Evolutionary conservation across 129 eudicot genomes (phyloP).

Genomic region (Apium graveolens): DNA sequence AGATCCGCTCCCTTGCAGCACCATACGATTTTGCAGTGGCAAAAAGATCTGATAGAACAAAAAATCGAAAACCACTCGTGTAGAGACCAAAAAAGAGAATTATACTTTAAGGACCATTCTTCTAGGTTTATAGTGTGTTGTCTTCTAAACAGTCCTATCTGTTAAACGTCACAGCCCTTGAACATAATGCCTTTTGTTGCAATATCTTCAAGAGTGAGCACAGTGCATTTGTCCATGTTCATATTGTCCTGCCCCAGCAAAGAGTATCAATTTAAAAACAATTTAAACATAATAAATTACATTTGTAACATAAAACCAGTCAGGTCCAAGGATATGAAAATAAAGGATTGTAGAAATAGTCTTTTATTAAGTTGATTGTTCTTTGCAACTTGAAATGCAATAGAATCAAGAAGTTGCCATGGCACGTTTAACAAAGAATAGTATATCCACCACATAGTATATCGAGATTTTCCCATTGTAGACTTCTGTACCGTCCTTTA

Average conservation of each 20-base stretch:
- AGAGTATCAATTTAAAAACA: neutral
- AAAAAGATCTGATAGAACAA: neutral
- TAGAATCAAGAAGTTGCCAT: neutral
- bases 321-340: no score
- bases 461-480: conserved; percentile 72
- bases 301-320: neutral
- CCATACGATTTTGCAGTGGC: neutral
- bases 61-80: neutral
- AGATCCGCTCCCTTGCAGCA: neutral
- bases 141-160: neutral
- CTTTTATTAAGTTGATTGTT: neutral
- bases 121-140: neutral
- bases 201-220: conserved; percentile 29
- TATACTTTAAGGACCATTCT: neutral
- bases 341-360: neutral
- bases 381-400: neutral
- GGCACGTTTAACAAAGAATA: neutral
- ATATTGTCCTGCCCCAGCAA: conserved; percentile 23
- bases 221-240: conserved; percentile 23
- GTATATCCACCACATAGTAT: conserved; percentile 86
- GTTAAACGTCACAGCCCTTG: neutral
- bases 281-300: no score
- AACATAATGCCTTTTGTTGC: conserved; percentile 11
- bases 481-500: conserved; percentile 70
- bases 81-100: neutral